Evolutionary conservation across 1,284 basidiomycete species (phyloP).

Genomic region (Athelia psychrophila): DNA sequence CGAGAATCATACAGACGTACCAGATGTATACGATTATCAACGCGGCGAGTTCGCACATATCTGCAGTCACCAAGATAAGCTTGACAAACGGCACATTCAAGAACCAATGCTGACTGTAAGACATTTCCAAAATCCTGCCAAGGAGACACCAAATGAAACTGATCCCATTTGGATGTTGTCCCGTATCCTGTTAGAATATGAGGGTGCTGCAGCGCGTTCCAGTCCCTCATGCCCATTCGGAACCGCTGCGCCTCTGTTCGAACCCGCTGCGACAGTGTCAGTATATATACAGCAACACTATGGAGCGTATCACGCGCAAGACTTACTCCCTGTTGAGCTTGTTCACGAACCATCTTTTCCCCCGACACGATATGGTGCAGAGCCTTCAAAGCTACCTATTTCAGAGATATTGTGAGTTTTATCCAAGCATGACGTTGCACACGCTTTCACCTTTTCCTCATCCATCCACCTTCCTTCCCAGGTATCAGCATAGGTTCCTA

Average conservation of each 20-base stretch:
- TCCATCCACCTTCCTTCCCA: slow-evolving; percentile 50
- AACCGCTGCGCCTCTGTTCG: no score
- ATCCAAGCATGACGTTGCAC: not conserved
- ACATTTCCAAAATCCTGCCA: slow-evolving; percentile 58
- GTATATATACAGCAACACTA: slow-evolving; percentile 19
- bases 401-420: not conserved
- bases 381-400: slow-evolving; percentile 53
- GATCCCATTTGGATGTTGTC: slow-evolving; percentile 48
- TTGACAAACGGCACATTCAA: not conserved
- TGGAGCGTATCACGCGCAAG: slow-evolving; percentile 11
- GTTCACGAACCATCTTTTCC: no score
- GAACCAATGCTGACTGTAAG: slow-evolving; percentile 34
- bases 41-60: slow-evolving; percentile 31
- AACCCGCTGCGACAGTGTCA: no score
- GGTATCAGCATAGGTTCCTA: slow-evolving; percentile 48
- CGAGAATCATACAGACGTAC: slow-evolving; percentile 27
- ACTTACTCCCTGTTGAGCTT: slow-evolving; percentile 38
- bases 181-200: slow-evolving; percentile 52
- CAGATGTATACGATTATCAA: slow-evolving; percentile 36
- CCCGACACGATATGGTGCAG: slow-evolving; percentile 41
- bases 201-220: slow-evolving; percentile 45
- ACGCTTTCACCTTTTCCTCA: slow-evolving; percentile 34
- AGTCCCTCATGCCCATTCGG: slow-evolving; percentile 48
- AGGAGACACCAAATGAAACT: slow-evolving; percentile 48
- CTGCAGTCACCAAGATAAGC: slow-evolving; percentile 23